A percentile compares a stretch with the other conserved stretches of the same genome.
Conservation (phyloP, 1,284 basidiomycete species). For the Ceratobasidium sp. region DNA sequence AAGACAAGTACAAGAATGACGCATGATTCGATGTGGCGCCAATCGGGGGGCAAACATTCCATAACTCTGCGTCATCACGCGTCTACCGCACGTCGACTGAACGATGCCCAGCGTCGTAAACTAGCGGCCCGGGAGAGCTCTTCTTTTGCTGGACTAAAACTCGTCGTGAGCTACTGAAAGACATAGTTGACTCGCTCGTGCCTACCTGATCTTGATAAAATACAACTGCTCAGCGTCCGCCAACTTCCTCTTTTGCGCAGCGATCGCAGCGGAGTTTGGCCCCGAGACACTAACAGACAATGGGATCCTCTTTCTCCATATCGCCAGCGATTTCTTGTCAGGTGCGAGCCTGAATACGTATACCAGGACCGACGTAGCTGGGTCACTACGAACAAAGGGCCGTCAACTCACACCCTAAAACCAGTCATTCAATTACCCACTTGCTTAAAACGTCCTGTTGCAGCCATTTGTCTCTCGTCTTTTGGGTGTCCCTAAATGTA, state of each 20-base stretch:
- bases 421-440: neutral
- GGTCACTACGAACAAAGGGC: conserved; percentile 13
- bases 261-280: conserved; percentile 5
- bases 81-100: neutral
- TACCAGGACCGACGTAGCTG: conserved; percentile 10
- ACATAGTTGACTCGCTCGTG: neutral
- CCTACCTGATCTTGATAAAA: conserved; percentile 36
- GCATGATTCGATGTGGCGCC: too few relatives aligned
- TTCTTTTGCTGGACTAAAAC: neutral
- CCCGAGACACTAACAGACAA: neutral
- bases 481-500: conserved; percentile 36
- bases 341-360: conserved; percentile 16
- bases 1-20: too few relatives aligned
- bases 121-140: neutral
- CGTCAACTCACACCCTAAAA: neutral
- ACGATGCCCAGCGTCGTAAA: neutral
- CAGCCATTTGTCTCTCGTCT: conserved; percentile 21
- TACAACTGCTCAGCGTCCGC: neutral
- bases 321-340: conserved; percentile 6
- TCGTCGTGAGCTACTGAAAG: too few relatives aligned
- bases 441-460: conserved; percentile 29
- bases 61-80: neutral
- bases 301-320: conserved; percentile 12
- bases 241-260: conserved; percentile 5
- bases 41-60: neutral